A percentile compares a stretch with the other conserved stretches of the same genome.
Evolutionary conservation across 805 yeast genomes (phyloP).

Genomic region (Ogataea pignaliae): DNA sequence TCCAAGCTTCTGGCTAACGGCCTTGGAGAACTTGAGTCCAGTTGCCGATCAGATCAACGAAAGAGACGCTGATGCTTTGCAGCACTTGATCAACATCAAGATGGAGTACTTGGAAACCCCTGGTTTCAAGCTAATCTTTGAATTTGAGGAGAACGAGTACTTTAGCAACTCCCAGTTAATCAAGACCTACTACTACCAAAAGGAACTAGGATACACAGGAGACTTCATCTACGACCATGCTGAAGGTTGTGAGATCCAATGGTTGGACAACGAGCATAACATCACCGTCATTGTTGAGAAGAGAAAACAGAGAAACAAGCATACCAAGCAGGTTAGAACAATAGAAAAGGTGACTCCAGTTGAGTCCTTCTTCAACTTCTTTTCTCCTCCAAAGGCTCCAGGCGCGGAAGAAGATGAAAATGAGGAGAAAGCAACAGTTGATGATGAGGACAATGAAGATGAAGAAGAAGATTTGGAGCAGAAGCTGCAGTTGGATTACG

Average conservation of each 20-base stretch:
- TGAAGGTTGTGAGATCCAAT: constrained; percentile 79
- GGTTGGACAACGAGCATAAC: constrained; percentile 77
- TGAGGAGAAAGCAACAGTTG: constrained; percentile 45
- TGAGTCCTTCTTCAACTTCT: constrained; percentile 93
- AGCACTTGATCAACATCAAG: constrained; percentile 61
- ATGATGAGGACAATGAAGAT: constrained; percentile 48
- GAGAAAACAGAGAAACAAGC: constrained; percentile 95
- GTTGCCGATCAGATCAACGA: constrained; percentile 83
- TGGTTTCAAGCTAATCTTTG: constrained; percentile 84
- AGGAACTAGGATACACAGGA: constrained; percentile 89
- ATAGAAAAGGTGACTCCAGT: constrained; percentile 92
- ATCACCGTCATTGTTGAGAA: constrained; percentile 85
- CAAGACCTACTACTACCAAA: constrained; percentile 91
- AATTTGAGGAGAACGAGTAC: constrained; percentile 70
- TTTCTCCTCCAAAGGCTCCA: constrained; percentile 86
- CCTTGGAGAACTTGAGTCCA: constrained; percentile 79
- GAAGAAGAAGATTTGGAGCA: constrained; percentile 74
- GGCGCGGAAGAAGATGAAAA: constrained; percentile 38
- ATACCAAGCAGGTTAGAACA: constrained; percentile 93
- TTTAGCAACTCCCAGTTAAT: constrained; percentile 69
- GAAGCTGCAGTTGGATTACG: constrained; percentile 86
- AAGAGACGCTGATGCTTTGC: constrained; percentile 81
- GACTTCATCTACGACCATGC: constrained; percentile 97
- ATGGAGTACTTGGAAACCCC: constrained; percentile 79
- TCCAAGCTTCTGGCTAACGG: constrained; percentile 96